Conservation (phyloP, 352 stramenopile species). For the Phytophthora sp. region DNA sequence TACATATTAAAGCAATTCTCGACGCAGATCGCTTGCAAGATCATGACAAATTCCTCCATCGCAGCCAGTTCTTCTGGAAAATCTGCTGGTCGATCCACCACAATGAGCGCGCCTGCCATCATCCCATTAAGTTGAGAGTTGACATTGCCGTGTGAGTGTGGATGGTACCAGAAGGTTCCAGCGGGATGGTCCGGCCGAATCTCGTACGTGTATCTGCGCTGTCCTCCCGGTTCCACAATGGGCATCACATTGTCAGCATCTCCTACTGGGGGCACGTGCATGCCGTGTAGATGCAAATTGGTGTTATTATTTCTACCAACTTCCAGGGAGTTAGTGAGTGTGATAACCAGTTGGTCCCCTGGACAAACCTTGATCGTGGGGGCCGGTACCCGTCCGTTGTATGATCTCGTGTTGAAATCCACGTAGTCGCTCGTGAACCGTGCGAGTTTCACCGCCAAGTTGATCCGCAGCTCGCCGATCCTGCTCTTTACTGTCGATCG, state of each 20-base stretch:
- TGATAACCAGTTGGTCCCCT: slow-evolving; percentile 63
- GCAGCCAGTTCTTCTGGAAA: slow-evolving; percentile 52
- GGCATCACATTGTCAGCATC: slow-evolving; percentile 67
- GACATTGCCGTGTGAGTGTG: slow-evolving; percentile 72
- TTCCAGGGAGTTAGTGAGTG: slow-evolving; percentile 60
- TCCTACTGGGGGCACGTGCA: slow-evolving; percentile 67
- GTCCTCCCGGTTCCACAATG: slow-evolving; percentile 51
- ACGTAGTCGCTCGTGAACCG: slow-evolving; percentile 80
- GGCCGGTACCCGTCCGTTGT: slow-evolving; percentile 67
- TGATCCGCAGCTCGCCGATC: slow-evolving; percentile 57
- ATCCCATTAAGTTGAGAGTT: slow-evolving; percentile 80
- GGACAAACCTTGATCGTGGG: slow-evolving; percentile 81
- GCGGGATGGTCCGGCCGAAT: slow-evolving; percentile 70
- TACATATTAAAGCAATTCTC: slow-evolving; percentile 70
- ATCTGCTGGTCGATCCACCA: slow-evolving; percentile 64
- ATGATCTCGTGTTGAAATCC: slow-evolving; percentile 76
- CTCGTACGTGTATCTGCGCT: slow-evolving; percentile 68
- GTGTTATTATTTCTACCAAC: slow-evolving; percentile 63
- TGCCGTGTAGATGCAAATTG: slow-evolving; percentile 75
- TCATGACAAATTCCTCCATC: slow-evolving; percentile 73
- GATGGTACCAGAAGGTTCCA: slow-evolving; percentile 86
- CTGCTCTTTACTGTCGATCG: slow-evolving; percentile 47
- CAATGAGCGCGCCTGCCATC: slow-evolving; percentile 72
- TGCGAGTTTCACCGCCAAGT: slow-evolving; percentile 59
- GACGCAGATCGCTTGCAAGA: slow-evolving; percentile 73